Conservation (phyloP, 1,284 basidiomycete species). For the Gastroboletus turbinatus region DNA sequence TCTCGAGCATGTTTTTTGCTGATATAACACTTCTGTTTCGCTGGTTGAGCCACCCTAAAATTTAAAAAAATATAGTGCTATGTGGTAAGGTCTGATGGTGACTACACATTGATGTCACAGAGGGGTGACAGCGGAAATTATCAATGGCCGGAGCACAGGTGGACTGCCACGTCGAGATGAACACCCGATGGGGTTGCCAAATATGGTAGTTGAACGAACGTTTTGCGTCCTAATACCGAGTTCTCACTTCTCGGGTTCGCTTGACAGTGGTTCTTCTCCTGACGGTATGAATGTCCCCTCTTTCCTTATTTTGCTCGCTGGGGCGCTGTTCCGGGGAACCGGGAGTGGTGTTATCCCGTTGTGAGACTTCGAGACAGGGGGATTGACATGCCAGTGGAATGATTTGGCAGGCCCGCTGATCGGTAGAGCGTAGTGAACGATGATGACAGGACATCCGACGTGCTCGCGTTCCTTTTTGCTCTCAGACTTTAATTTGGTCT, state of each 20-base stretch:
- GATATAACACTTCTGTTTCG: too few species aligned
- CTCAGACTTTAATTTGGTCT: not conserved
- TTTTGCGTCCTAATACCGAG: too few species aligned
- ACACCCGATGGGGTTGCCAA: too few species aligned
- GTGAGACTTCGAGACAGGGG: not conserved
- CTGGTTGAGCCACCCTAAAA: too few species aligned
- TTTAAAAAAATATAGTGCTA: too few species aligned
- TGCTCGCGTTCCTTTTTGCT: not conserved
- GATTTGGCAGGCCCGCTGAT: not conserved
- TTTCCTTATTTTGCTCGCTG: not conserved
- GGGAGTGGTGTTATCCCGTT: not conserved
- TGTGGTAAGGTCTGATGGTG: too few species aligned
- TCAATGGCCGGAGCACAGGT: too few species aligned
- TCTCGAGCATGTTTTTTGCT: too few species aligned
- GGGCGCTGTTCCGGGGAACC: conserved; percentile 1
- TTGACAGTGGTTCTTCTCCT: conserved; percentile 1
- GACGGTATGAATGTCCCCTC: not conserved
- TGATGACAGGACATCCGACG: conserved; percentile 13
- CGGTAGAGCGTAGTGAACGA: not conserved
- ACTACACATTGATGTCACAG: too few species aligned
- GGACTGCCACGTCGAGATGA: too few species aligned
- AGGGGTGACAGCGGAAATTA: too few species aligned
- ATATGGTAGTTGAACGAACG: too few species aligned
- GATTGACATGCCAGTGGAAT: not conserved
- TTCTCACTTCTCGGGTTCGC: not conserved